A percentile compares a stretch with the other conserved stretches of the same genome.
phyloP scores from a whole-genome alignment of 257 asterid species.

The Echium plantagineum region DNA sequence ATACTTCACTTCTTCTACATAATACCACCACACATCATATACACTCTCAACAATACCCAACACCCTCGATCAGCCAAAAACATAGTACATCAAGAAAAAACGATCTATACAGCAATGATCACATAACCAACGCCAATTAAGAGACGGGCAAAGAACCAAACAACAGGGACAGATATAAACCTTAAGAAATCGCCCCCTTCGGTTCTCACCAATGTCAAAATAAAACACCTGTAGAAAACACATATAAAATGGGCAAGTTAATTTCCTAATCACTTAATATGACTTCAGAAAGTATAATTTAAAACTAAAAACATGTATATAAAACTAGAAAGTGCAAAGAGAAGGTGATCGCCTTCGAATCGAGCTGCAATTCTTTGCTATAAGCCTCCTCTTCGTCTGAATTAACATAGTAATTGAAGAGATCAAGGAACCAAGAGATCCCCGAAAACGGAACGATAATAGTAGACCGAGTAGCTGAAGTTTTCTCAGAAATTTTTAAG shows the following conservation, averaged over 20 bases:
- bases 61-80: no score
- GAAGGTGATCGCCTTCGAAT: conserved; percentile 47
- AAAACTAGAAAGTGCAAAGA: background rate
- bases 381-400: conserved; percentile 66
- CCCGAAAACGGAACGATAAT: conserved; percentile 88
- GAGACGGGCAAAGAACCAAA: background rate
- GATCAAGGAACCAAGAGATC: conserved; percentile 95
- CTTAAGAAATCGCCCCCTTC: conserved; percentile 96
- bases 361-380: conserved; percentile 96
- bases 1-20: no score
- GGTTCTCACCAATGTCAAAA: conserved; percentile 87
- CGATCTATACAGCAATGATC: background rate
- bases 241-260: background rate
- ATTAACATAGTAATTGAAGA: conserved; percentile 88
- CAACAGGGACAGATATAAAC: conserved; percentile 26
- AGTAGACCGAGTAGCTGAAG: conserved; percentile 93
- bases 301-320: background rate
- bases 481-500: conserved; percentile 92
- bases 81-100: background rate
- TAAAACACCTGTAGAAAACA: conserved; percentile 56
- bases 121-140: no score
- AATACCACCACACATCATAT: no score
- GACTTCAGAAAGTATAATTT: background rate
- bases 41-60: no score
- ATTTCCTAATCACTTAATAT: background rate